Evolutionary conservation across 1,284 basidiomycete species (phyloP).

Genomic region (Fomitiporia mediterranea): DNA sequence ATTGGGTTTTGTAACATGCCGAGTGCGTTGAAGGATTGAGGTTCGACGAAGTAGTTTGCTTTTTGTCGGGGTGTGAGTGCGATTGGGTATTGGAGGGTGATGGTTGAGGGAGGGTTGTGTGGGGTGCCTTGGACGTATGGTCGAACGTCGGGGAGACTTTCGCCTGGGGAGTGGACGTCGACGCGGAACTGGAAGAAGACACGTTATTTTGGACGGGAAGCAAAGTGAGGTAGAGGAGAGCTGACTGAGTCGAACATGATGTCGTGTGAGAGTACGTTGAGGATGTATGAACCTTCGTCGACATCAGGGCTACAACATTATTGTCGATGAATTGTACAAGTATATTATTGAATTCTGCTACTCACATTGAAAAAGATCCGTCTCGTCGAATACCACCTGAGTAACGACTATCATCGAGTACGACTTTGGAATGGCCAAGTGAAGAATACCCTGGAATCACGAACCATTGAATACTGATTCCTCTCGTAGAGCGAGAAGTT

Average conservation of each 20-base stretch:
- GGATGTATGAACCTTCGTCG: constrained; percentile 56
- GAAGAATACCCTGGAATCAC: constrained; percentile 35
- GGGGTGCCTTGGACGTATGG: constrained; percentile 68
- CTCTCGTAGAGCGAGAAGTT: neutral
- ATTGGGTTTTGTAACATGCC: constrained; percentile 84
- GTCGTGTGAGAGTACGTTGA: constrained; percentile 63
- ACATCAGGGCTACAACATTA: constrained; percentile 52
- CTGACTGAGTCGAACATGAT: constrained; percentile 63
- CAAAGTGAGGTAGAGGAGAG: constrained; percentile 6
- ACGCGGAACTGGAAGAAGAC: constrained; percentile 48
- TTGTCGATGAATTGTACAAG: constrained; percentile 12
- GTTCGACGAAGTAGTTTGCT: constrained; percentile 64
- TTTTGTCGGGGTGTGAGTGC: constrained; percentile 47
- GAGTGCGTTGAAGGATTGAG: constrained; percentile 68
- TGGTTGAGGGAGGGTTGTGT: constrained; percentile 50
- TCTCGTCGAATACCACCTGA: constrained; percentile 48
- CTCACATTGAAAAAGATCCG: constrained; percentile 65
- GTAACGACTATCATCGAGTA: constrained; percentile 54
- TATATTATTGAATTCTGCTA: constrained; percentile 12
- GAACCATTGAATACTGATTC: constrained; percentile 3
- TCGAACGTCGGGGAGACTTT: constrained; percentile 46
- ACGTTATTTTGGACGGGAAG: neutral
- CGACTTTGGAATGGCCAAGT: constrained; percentile 53
- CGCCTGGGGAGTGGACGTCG: constrained; percentile 47
- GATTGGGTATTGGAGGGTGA: constrained; percentile 66